Evolutionary conservation across 306 rosid genomes (phyloP).

Genomic region (Cucurbita moschata): DNA sequence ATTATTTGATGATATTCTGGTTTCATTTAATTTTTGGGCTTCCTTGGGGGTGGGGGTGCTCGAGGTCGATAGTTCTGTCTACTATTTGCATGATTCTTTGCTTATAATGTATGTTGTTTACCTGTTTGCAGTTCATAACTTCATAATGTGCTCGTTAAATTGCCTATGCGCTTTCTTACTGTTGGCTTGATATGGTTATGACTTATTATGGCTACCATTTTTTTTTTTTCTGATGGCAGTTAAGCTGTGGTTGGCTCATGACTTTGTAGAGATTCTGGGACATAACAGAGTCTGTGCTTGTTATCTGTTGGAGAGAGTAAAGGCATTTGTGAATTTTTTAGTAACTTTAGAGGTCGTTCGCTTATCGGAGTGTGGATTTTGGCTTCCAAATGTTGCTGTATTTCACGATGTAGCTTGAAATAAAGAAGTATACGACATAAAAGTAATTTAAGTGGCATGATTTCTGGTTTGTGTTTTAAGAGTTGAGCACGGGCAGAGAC

Average conservation of each 20-base stretch:
- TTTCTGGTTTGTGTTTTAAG: slow-evolving; percentile 10
- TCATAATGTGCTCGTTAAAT: neutral
- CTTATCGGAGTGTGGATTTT: neutral
- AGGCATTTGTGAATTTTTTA: neutral
- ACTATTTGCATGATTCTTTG: neutral
- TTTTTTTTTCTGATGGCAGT: neutral
- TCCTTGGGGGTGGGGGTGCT: neutral
- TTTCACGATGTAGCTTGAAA: neutral
- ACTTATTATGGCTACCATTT: neutral
- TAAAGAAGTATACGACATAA: neutral
- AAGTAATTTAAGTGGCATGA: neutral
- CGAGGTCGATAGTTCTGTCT: neutral
- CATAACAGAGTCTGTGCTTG: neutral
- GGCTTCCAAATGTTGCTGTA: neutral
- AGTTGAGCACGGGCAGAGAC: slow-evolving; percentile 21
- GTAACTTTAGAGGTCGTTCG: neutral
- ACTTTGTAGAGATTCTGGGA: neutral
- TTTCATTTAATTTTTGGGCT: neutral
- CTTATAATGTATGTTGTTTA: neutral
- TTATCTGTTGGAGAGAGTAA: neutral
- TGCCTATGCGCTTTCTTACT: neutral
- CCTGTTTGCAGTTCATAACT: neutral
- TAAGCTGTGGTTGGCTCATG: neutral
- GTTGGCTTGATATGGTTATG: neutral
- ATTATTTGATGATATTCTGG: neutral